Evolutionary conservation across 192 early-diverging fungal genomes (phyloP).

Genomic region (Backusella australiensis): DNA sequence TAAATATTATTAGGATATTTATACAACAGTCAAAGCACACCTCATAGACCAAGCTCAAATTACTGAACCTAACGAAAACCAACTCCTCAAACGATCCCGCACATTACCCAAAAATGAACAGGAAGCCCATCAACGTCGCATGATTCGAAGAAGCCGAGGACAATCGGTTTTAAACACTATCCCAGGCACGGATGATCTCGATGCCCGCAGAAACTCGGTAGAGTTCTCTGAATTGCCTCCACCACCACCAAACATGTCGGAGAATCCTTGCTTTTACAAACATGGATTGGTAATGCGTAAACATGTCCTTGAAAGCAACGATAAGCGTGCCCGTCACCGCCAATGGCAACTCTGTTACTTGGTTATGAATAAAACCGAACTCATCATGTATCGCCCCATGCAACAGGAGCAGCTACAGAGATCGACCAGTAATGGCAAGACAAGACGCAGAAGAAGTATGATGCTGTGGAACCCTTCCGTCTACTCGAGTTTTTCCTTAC

Average conservation of each 20-base stretch:
- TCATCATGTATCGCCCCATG: slow-evolving; percentile 6
- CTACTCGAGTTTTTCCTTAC: not conserved
- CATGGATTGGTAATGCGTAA: slow-evolving; percentile 11
- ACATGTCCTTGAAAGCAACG: slow-evolving; percentile 10
- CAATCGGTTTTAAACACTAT: not conserved
- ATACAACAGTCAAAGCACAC: slow-evolving; percentile 4
- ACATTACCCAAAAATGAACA: not conserved
- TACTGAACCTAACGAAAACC: not conserved
- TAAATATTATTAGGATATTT: not conserved
- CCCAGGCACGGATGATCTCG: not conserved
- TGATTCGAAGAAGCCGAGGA: not conserved
- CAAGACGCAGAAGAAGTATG: slow-evolving; percentile 8
- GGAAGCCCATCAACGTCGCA: not conserved
- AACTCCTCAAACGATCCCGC: not conserved
- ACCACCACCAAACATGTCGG: not conserved
- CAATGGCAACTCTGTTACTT: slow-evolving; percentile 15
- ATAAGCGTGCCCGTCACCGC: slow-evolving; percentile 1
- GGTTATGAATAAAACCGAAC: not conserved
- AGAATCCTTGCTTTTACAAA: not conserved
- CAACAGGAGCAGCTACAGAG: not conserved
- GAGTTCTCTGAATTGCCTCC: not conserved
- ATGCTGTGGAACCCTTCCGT: not conserved
- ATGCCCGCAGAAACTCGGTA: not conserved
- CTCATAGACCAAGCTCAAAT: slow-evolving; percentile 5
- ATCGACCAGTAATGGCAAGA: not conserved